A percentile compares a stretch with the other conserved stretches of the same genome.
Evolutionary conservation across 163 green algal species (phyloP).

Genomic region (Chloromonas sp.): DNA sequence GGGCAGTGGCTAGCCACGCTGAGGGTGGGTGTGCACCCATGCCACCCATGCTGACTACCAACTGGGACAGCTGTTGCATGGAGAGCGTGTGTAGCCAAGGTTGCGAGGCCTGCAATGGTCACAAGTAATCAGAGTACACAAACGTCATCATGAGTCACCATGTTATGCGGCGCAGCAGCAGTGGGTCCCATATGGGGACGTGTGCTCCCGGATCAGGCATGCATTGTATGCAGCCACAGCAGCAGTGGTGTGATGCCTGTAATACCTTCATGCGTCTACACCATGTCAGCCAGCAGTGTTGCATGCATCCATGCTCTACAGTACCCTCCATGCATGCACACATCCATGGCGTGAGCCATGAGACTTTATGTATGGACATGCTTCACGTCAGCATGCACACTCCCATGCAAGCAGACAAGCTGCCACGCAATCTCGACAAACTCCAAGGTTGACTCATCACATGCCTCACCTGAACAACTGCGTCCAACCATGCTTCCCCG

Average conservation of each 20-base stretch:
- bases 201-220: no score
- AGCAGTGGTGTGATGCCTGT: background rate
- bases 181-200: no score
- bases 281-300: background rate
- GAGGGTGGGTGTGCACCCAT: background rate
- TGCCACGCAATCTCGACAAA: no score
- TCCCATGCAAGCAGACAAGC: background rate
- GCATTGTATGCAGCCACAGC: background rate
- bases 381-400: background rate
- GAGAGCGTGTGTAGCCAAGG: background rate
- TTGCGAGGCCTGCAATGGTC: background rate
- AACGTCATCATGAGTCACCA: background rate
- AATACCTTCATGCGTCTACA: background rate
- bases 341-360: no score
- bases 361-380: background rate
- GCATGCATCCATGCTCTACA: background rate
- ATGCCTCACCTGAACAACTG: conserved; percentile 2
- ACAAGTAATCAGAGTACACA: background rate
- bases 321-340: background rate
- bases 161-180: background rate
- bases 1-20: background rate
- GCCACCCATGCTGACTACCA: background rate
- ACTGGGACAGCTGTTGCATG: background rate
- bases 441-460: no score
- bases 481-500: background rate